These are phyloP conservation scores for Russula sp. DNA, from an alignment of 768 basidiomycete genomes.

Conservation along the genomic window DNA sequence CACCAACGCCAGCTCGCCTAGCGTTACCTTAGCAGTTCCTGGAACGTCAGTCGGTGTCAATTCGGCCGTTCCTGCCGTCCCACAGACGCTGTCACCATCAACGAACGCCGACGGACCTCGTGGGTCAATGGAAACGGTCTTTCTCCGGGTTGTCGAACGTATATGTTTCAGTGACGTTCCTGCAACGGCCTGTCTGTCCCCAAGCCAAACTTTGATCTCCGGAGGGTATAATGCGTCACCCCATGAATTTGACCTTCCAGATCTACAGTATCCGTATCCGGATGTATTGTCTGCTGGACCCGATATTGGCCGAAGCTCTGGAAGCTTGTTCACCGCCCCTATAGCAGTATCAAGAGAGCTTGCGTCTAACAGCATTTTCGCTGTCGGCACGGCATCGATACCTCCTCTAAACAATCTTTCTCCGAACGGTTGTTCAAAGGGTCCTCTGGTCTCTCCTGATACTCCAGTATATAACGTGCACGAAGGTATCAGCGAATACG, in stretches of 20 bases:
- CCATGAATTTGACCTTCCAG: background rate
- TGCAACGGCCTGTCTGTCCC: constrained; percentile 4
- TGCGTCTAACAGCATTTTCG: background rate
- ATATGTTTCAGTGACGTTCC: constrained; percentile 3
- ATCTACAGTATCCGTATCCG: background rate
- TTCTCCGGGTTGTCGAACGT: constrained; percentile 14
- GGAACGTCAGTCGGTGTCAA: background rate
- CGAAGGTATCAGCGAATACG: constrained; percentile 52
- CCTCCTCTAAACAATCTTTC: constrained; percentile 1
- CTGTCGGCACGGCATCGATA: background rate
- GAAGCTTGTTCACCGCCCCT: background rate
- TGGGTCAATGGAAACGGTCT: background rate
- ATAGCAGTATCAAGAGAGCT: background rate
- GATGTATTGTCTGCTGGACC: background rate
- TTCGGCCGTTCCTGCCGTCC: background rate
- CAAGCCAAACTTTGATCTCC: constrained; percentile 4
- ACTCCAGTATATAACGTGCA: constrained; percentile 62
- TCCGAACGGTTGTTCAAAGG: background rate
- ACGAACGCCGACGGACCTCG: background rate
- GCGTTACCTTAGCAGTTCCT: background rate
- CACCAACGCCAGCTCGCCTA: background rate
- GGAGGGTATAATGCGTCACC: background rate
- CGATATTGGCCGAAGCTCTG: background rate
- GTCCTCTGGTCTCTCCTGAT: constrained; percentile 26
- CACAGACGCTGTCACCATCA: constrained; percentile 1